phyloP scores from a whole-genome alignment of 441 rosid species.

The Populus hybrid region DNA sequence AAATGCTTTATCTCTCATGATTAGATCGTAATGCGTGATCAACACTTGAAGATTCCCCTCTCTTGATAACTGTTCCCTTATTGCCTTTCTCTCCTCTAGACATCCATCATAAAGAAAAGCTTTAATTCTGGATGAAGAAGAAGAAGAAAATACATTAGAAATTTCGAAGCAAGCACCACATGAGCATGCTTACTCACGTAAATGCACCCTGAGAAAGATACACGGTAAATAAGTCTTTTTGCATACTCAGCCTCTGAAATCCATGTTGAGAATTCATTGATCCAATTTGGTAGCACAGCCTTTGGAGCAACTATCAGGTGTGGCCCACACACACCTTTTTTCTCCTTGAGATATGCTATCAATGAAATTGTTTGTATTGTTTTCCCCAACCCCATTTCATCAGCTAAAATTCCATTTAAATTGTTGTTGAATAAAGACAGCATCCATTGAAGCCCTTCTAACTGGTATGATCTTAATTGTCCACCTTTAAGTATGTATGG shows the following conservation, averaged over 20 bases:
- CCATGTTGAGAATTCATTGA: slow-evolving; percentile 93
- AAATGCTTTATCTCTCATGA: slow-evolving; percentile 94
- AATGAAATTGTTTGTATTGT: slow-evolving; percentile 96
- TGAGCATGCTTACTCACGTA: slow-evolving; percentile 5
- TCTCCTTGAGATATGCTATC: slow-evolving; percentile 90
- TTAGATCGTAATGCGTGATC: slow-evolving; percentile 94
- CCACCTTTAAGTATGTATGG: slow-evolving; percentile 95
- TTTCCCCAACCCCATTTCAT: slow-evolving; percentile 99
- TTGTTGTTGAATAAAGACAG: slow-evolving; percentile 94
- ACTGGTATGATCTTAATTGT: slow-evolving; percentile 84
- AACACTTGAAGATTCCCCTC: slow-evolving; percentile 74
- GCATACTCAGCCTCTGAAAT: slow-evolving; percentile 83
- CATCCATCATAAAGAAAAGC: slow-evolving; percentile 99
- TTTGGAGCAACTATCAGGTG: slow-evolving; percentile 99
- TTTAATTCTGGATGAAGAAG: slow-evolving; percentile 59
- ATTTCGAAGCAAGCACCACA: slow-evolving; percentile 13
- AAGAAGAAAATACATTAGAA: slow-evolving; percentile 25
- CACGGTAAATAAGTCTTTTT: slow-evolving; percentile 12
- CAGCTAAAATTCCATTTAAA: slow-evolving; percentile 98
- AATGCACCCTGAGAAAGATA: slow-evolving; percentile 5
- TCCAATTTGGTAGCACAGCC: slow-evolving; percentile 99
- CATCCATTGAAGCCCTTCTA: slow-evolving; percentile 99
- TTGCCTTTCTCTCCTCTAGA: slow-evolving; percentile 79
- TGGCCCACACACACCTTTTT: slow-evolving; percentile 84
- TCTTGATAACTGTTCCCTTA: slow-evolving; percentile 70